Percentiles rank a stretch among this genome's conserved stretches.
Evolutionary conservation across 2,329 filamentous ascomycete species (phyloP).

Genomic region (Penicillium sp.): DNA sequence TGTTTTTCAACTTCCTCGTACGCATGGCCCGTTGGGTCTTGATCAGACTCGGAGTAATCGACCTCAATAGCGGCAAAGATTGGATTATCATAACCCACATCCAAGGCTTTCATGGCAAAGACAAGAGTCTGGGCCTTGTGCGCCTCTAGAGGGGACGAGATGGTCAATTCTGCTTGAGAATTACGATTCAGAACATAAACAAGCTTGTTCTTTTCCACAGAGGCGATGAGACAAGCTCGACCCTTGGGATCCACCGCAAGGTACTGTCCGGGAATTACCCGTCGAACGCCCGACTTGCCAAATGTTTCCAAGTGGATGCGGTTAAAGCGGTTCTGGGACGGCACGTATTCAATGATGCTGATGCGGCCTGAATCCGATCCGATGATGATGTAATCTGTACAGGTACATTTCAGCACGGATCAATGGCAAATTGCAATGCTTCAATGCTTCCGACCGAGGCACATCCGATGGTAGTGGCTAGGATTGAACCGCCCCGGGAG

Average conservation of each 20-base stretch:
- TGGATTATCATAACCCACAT: conserved; percentile 95
- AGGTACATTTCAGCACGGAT: conserved; percentile 39
- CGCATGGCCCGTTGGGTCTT: conserved; percentile 81
- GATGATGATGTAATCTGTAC: conserved; percentile 87
- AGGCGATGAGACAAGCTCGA: conserved; percentile 88
- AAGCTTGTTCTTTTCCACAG: conserved; percentile 97
- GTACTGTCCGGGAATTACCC: conserved; percentile 93
- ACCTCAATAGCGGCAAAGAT: conserved; percentile 94
- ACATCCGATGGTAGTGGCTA: conserved; percentile 28
- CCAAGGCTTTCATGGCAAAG: conserved; percentile 79
- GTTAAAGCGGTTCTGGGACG: conserved; percentile 79
- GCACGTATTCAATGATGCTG: conserved; percentile 86
- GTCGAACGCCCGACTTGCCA: conserved; percentile 90
- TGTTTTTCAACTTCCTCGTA: conserved; percentile 80
- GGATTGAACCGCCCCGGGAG: conserved; percentile 52
- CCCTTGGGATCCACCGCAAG: conserved; percentile 94
- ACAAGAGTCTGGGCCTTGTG: conserved; percentile 91
- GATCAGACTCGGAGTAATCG: conserved; percentile 86
- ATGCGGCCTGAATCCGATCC: conserved; percentile 94
- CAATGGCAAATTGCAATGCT: conserved; percentile 22
- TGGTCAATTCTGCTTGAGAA: conserved; percentile 88
- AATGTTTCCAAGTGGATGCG: conserved; percentile 95
- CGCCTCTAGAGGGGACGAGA: conserved; percentile 93
- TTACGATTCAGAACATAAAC: conserved; percentile 98
- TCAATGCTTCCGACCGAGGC: conserved; percentile 32